These are phyloP conservation scores for Amylostereum chailletii DNA, from an alignment of 1,284 basidiomycete species.

Conservation along the genomic window DNA sequence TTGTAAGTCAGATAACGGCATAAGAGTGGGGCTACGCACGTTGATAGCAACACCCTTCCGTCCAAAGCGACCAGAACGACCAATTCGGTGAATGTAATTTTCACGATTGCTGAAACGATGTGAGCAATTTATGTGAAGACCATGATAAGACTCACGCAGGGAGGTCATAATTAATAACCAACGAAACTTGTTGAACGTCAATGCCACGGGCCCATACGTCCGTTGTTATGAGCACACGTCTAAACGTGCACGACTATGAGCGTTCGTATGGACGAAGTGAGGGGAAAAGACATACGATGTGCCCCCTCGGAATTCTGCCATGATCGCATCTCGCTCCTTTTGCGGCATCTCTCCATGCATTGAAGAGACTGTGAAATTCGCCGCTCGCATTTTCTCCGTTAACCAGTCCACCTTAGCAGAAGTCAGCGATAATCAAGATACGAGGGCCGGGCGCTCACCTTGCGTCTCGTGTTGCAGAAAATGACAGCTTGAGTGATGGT, in stretches of 20 bases:
- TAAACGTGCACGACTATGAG: slow-evolving; percentile 20
- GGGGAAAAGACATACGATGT: slow-evolving; percentile 58
- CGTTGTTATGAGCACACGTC: slow-evolving; percentile 91
- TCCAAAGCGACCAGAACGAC: slow-evolving; percentile 91
- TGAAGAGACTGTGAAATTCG: slow-evolving; percentile 94
- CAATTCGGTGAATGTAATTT: slow-evolving; percentile 98
- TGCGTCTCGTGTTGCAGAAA: slow-evolving; percentile 98
- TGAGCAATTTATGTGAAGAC: not conserved
- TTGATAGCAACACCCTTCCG: slow-evolving; percentile 92
- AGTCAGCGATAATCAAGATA: not conserved
- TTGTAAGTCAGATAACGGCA: slow-evolving; percentile 4
- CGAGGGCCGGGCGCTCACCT: slow-evolving; percentile 40
- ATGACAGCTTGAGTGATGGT: slow-evolving; percentile 99
- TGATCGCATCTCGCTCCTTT: slow-evolving; percentile 97
- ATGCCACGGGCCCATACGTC: slow-evolving; percentile 99
- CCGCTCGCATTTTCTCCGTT: slow-evolving; percentile 96
- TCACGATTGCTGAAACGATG: slow-evolving; percentile 71
- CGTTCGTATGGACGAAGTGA: not conserved
- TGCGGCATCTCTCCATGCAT: slow-evolving; percentile 99
- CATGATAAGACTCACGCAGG: slow-evolving; percentile 59
- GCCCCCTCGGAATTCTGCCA: slow-evolving; percentile 96
- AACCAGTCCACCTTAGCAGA: slow-evolving; percentile 86
- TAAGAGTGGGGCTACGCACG: slow-evolving; percentile 32
- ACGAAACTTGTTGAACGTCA: slow-evolving; percentile 96
- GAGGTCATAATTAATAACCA: slow-evolving; percentile 98